Conservation (phyloP, 208 protist genomes). For the Wallacemonas sp. region DNA sequence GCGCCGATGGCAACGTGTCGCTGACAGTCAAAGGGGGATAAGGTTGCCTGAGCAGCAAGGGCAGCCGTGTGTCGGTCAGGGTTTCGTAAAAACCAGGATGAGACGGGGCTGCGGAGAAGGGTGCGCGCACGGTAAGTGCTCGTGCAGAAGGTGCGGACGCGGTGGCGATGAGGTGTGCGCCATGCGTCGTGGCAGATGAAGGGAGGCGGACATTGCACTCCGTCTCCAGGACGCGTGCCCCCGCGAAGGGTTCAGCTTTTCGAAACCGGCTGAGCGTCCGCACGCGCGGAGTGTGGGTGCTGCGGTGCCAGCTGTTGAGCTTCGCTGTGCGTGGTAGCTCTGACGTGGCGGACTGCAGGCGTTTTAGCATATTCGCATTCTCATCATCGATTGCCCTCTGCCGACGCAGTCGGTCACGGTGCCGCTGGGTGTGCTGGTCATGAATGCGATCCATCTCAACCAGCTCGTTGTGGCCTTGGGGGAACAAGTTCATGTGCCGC, state of each 20-base stretch:
- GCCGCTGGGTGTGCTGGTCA: constrained; percentile 37
- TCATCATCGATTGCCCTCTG: constrained; percentile 18
- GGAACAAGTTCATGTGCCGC: constrained; percentile 50
- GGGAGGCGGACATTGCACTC: constrained; percentile 18
- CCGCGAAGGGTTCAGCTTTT: constrained; percentile 50
- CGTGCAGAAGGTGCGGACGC: neutral
- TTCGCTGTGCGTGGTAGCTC: constrained; percentile 31
- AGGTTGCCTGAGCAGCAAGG: constrained; percentile 38
- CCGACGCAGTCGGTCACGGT: constrained; percentile 18
- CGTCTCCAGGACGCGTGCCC: constrained; percentile 34
- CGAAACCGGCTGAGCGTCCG: constrained; percentile 44
- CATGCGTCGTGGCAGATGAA: neutral
- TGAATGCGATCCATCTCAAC: constrained; percentile 28
- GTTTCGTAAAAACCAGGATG: neutral
- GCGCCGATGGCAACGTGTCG: constrained; percentile 28
- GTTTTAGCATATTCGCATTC: constrained; percentile 36
- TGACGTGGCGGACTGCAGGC: constrained; percentile 35
- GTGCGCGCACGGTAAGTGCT: neutral
- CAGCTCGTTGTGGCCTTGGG: constrained; percentile 23
- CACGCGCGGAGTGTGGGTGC: constrained; percentile 43
- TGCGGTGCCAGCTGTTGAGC: constrained; percentile 47
- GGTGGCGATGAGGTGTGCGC: neutral
- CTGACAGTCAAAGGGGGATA: constrained; percentile 25
- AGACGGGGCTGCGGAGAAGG: neutral
- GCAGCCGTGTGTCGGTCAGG: constrained; percentile 3